Base-by-base conservation (phyloP, 129 eudicot species). In the Ambrosia artemisiifolia region DNA sequence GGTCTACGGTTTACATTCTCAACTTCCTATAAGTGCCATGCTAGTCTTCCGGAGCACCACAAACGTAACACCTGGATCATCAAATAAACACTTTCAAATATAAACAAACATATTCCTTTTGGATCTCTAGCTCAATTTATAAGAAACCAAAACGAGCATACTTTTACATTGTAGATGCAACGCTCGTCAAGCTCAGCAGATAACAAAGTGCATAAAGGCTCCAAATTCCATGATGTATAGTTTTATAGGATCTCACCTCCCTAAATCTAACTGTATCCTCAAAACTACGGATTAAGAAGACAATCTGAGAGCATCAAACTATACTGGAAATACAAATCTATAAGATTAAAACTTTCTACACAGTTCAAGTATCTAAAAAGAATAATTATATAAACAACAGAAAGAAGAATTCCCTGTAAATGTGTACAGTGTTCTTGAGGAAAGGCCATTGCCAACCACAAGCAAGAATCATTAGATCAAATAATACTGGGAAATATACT, bases 101-200 rank as follows among this genome's bases (percentile, higher is more conserved):
- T 28, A 24, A 11, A 57, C 11, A 38, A 38, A 38, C 4, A 57
- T 11, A 59, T 19, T 33, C 28, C 38, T 46, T 63, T 7, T 33
- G 12, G 20, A 3, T 62, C 16, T 16, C 56, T n/a, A 48, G 47
- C 55, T 10, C 73, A 24, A 48, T 11, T 16, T 59, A 11, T 4
- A 59, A 59, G 18, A 5, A 42, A 12, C n/a, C 42, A 30, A 49
- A 30, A 49, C 16, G 17, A 49, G 40, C 60, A 20, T 28, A 91
- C 95, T 74, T 87, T 87, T 0, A 72, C 74, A 85, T 79, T 82
- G 85, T 47, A 91, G 89, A 71, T 79, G 89, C 78, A 87, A 90
- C 18, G 1, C 36, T 67, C 14, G 9, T 6, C 59, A 67, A 28
- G 60, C 43, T 49, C 61, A 14, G 32, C 32, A 14, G 16, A 2